phyloP scores from a whole-genome alignment of 306 rosid genomes.

The Vachellia pachyceras region DNA sequence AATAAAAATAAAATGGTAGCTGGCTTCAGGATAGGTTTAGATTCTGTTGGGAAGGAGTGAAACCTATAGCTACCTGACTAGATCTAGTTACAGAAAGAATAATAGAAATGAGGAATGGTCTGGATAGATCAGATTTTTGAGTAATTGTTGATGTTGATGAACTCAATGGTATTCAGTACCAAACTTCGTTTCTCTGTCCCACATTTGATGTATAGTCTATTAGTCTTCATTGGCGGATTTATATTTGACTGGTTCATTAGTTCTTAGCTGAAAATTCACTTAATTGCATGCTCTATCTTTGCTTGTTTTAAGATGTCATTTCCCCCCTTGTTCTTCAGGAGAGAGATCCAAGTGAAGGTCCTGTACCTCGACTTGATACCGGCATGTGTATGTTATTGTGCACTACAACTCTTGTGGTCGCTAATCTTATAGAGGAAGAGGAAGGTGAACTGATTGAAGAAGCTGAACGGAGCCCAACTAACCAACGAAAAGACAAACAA shows the following conservation, averaged over 20 bases:
- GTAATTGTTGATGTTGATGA: not conserved
- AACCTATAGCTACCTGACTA: not conserved
- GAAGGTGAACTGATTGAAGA: slow-evolving; percentile 76
- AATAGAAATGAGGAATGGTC: not conserved
- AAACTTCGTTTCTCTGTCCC: not conserved
- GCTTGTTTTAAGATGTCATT: slow-evolving; percentile 18
- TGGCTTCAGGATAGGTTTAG: not conserved
- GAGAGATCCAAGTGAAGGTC: slow-evolving; percentile 79
- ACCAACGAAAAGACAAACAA: slow-evolving; percentile 59
- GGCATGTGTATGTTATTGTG: slow-evolving; percentile 84
- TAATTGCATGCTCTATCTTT: slow-evolving; percentile 29
- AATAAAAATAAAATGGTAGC: not conserved
- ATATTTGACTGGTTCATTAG: slow-evolving; percentile 14
- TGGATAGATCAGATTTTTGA: not conserved
- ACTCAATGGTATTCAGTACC: not conserved
- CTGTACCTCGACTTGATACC: slow-evolving; percentile 80
- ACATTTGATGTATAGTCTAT: slow-evolving; percentile 26
- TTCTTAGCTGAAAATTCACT: slow-evolving; percentile 15
- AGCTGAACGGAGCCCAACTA: slow-evolving; percentile 55
- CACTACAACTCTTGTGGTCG: slow-evolving; percentile 67
- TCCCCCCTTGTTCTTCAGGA: slow-evolving; percentile 56
- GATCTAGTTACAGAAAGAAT: not conserved
- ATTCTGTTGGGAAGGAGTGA: not conserved
- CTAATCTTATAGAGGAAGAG: slow-evolving; percentile 83
- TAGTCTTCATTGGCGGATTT: slow-evolving; percentile 29